Percentiles rank a stretch among this genome's conserved stretches.
Evolutionary conservation across 805 yeast genomes (phyloP).

Genomic region (Vanderwaltozyma verrucispora): DNA sequence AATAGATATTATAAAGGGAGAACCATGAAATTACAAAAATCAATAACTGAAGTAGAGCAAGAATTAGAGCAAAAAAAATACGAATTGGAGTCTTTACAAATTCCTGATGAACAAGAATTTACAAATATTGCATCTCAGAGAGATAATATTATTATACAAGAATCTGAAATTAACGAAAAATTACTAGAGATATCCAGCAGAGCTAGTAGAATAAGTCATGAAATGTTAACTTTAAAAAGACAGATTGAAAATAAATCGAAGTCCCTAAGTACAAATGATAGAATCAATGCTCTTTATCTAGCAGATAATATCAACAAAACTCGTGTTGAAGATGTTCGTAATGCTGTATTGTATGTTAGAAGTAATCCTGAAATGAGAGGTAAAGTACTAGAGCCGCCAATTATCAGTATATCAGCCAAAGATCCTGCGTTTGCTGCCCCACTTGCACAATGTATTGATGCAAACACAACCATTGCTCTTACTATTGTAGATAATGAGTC

Average conservation of each 20-base stretch:
- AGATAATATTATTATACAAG: conserved; percentile 13
- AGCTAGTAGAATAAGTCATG: conserved; percentile 31
- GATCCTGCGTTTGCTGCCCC: conserved; percentile 41
- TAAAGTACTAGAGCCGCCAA: conserved; percentile 62
- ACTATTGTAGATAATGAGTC: conserved; percentile 46
- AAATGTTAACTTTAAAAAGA: conserved; percentile 28
- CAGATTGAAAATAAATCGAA: conserved; percentile 30
- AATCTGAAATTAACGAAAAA: conserved; percentile 8
- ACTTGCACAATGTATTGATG: conserved; percentile 47
- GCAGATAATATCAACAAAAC: conserved; percentile 14
- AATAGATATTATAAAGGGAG: conserved; percentile 15
- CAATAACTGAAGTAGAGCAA: conserved; percentile 6
- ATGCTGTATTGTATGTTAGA: conserved; percentile 27
- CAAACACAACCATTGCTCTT: conserved; percentile 47
- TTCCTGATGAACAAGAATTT: conserved; percentile 13
- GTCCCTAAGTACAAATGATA: conserved; percentile 39
- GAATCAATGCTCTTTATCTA: conserved; percentile 36
- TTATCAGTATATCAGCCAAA: conserved; percentile 48
- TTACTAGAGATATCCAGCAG: conserved; percentile 22
- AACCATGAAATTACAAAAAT: conserved; percentile 11
- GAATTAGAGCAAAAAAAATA: conserved; percentile 5
- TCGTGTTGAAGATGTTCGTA: conserved; percentile 18
- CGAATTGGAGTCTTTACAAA: conserved; percentile 4
- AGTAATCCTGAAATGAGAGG: conserved; percentile 30
- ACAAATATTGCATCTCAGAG: conserved; percentile 14